Base-by-base conservation (phyloP, 2,329 filamentous ascomycete genomes). In the Alternaria triticina region DNA sequence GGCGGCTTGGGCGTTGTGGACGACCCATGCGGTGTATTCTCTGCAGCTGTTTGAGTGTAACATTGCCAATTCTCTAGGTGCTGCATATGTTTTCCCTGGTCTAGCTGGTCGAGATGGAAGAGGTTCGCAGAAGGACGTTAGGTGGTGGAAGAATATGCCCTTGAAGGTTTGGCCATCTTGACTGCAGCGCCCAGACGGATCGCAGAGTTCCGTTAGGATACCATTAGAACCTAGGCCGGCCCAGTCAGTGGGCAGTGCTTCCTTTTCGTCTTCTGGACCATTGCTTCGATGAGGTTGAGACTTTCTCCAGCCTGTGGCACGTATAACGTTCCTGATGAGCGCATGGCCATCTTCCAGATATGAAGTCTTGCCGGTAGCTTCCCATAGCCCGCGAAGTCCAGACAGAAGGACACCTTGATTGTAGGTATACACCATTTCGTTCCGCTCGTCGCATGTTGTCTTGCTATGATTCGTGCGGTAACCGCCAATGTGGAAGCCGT, bases 361-460 rank as follows among this genome's bases (percentile, higher is more conserved):
- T 1, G 82, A 84, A 2, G 83, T 78, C n/a, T 89, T 86, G 12
- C 91, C 91, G 0, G 92, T 97, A 13, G 89, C 89, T 65, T 92
- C 86, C 88, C 91, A 97, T 0, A 97, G 85, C 1, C 90, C 91
- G 33, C 92, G 88, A 59, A 93, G 87, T 12, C 93, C 94, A 5
- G 92, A 94, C 22, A 97, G 86, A 1, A 98, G 74, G 5, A 97
- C 93, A 22, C 94, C 95, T 79, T 98, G 95, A 80, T 98, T 98
- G 82, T 98, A 97, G 0, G 94, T 96, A 80, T 94, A 97, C 9
- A 97, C 91, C 89, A 94, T 95, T 70, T 94, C 89, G 78, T 97
- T 92, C 52, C 94, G 88, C 54, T 87, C 79, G 75, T 97, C 92
- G 78, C 95, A 97, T 66, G 88, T 85, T 0, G 87, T 89, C 59